Percentiles rank a stretch among this genome's conserved stretches.
Conservation (phyloP, 108 stramenopile species). For the Fragilariopsis cylindrus region DNA sequence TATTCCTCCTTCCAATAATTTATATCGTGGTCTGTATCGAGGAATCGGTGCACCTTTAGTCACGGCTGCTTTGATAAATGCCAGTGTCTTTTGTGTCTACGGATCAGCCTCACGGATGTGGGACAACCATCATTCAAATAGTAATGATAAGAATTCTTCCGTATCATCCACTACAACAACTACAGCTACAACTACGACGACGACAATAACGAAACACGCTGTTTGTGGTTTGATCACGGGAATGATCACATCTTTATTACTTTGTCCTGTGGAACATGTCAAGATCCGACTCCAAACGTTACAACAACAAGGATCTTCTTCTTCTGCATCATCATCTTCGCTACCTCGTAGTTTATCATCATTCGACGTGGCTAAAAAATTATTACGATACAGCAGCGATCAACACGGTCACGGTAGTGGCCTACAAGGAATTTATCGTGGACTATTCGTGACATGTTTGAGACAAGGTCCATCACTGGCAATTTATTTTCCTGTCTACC, state of each 20-base stretch:
- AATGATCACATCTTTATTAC: neutral
- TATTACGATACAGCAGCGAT: neutral
- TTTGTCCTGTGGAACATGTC: neutral
- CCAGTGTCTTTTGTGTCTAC: constrained; percentile 77
- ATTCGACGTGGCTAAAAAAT: too few species aligned
- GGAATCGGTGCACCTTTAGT: constrained; percentile 79
- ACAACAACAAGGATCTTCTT: neutral
- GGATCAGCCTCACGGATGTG: constrained; percentile 63
- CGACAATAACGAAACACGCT: neutral
- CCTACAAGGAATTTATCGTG: constrained; percentile 44
- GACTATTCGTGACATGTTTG: constrained; percentile 55
- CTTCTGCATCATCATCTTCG: too few species aligned
- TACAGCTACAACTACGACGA: neutral
- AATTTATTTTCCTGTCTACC: constrained; percentile 82
- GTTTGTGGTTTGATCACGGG: constrained; percentile 6
- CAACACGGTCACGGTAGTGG: neutral
- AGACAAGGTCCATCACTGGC: constrained; percentile 88
- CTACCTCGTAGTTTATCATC: neutral
- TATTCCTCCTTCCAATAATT: neutral
- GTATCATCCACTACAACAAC: too few species aligned
- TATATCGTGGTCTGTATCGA: constrained; percentile 53
- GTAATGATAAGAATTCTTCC: too few species aligned
- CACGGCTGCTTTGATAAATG: constrained; percentile 77
- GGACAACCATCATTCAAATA: constrained; percentile 25
- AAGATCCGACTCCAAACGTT: constrained; percentile 37